Evolutionary conservation across 495 filamentous ascomycete species (phyloP).

Genomic region (Penicillium riverlandense): DNA sequence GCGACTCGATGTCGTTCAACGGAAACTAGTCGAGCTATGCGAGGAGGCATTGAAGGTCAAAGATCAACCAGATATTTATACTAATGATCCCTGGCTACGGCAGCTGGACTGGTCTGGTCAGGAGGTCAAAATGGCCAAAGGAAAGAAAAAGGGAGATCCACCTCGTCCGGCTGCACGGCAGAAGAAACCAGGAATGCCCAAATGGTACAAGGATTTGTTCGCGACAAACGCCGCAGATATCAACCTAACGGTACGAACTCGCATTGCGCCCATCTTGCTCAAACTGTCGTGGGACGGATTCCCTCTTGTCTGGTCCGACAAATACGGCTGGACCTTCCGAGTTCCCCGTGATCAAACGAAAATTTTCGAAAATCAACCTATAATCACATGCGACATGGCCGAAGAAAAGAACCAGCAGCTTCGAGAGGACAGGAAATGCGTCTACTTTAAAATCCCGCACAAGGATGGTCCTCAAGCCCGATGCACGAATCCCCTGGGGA

Average conservation of each 20-base stretch:
- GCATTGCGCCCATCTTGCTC: slow-evolving; percentile 81
- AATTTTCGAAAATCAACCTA: slow-evolving; percentile 61
- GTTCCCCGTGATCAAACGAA: slow-evolving; percentile 57
- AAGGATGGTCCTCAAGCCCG: slow-evolving; percentile 85
- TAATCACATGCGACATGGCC: slow-evolving; percentile 64
- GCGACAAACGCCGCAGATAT: slow-evolving; percentile 54
- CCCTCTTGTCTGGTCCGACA: slow-evolving; percentile 88
- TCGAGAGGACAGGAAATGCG: slow-evolving; percentile 54
- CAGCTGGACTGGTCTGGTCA: slow-evolving; percentile 96
- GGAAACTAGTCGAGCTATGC: slow-evolving; percentile 63
- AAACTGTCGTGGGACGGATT: slow-evolving; percentile 82
- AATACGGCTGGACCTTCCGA: slow-evolving; percentile 85
- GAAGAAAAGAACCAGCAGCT: slow-evolving; percentile 62
- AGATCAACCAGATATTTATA: slow-evolving; percentile 55
- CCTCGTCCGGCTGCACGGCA: slow-evolving; percentile 72
- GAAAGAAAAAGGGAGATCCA: slow-evolving; percentile 76
- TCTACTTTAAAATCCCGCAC: slow-evolving; percentile 92
- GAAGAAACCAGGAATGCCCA: slow-evolving; percentile 89
- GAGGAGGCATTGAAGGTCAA: slow-evolving; percentile 71
- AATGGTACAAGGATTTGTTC: slow-evolving; percentile 94
- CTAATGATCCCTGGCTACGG: slow-evolving; percentile 77
- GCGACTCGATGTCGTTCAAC: slow-evolving; percentile 66
- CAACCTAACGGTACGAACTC: slow-evolving; percentile 75
- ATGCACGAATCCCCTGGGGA: slow-evolving; percentile 80
- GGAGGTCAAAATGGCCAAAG: slow-evolving; percentile 83